Base-by-base conservation (phyloP, 768 basidiomycete species). In the Russula vinacea region DNA sequence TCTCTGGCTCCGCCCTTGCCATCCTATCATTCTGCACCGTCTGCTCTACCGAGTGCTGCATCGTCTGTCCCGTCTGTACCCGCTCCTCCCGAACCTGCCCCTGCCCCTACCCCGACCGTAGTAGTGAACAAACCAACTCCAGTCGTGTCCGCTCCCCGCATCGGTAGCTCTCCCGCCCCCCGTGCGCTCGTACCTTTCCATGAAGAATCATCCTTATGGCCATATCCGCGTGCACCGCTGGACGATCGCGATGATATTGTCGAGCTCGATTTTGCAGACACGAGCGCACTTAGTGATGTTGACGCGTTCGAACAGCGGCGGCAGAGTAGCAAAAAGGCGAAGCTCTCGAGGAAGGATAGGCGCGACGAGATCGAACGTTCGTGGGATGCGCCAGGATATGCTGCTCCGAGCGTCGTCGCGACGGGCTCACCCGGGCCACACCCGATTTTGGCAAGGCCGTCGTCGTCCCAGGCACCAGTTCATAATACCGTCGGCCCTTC, bases 241-340 rank as follows among this genome's bases (percentile, higher is more conserved):
- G 75, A 79, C 61, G 78, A 79, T 62, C 70, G 70, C n/a, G 82
- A 82, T 5, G 88, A 88, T 60, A 83, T 91, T 29, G 81, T 90
- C 11, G 89, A 90, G 72, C 83, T 91, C 56, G 87, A 88, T 71
- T 91, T 89, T 69, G 80, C 80, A 6, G 89, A 90, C 60, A 90
- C 82, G 49, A 85, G 87, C 62, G 84, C 86, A 24, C 73, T 91
- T 70, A 89, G 87, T 71, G 85, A 90, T 67, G 83, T 84, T 2
- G 81, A 80, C 54, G 80, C 81, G 11, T 89, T 88, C 69, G 74
- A 74, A 11, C 62, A 60, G 7, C 69, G 69, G 7, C 64, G 69
- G 22, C 68, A 68, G 58, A 72, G 68, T 62, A 70, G 71, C 62
- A 73, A 73, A 66, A 71, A 66, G 16, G 56, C 39, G 19, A 56